phyloP scores from a whole-genome alignment of 495 filamentous ascomycete species.

The Hypoxylon fuscum region DNA sequence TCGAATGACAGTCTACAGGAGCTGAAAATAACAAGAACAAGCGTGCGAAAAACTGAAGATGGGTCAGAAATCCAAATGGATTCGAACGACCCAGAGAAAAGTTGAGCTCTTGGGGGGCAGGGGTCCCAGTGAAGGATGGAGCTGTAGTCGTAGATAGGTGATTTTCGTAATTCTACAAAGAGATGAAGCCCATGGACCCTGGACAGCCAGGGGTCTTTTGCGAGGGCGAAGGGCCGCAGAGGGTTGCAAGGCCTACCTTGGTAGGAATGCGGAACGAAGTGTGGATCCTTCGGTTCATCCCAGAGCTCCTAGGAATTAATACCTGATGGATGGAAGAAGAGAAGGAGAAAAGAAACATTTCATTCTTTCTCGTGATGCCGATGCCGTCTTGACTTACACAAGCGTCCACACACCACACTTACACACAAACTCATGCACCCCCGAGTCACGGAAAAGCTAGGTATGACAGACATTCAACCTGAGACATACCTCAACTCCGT shows the following conservation, averaged over 20 bases:
- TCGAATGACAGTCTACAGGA: slow-evolving; percentile 13
- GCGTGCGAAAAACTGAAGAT: slow-evolving; percentile 23
- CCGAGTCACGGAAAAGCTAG: slow-evolving; percentile 17
- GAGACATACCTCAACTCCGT: slow-evolving; percentile 21
- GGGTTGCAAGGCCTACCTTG: slow-evolving; percentile 7
- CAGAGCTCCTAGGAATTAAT: slow-evolving; percentile 25
- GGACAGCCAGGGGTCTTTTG: slow-evolving; percentile 24
- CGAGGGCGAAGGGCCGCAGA: slow-evolving; percentile 22
- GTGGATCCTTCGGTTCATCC: slow-evolving; percentile 31
- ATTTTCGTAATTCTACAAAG: slow-evolving; percentile 41
- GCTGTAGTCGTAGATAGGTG: slow-evolving; percentile 29
- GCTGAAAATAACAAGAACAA: slow-evolving; percentile 19
- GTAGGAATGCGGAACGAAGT: slow-evolving; percentile 28
- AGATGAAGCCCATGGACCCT: slow-evolving; percentile 34
- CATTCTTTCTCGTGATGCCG: slow-evolving; percentile 20
- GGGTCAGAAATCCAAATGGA: slow-evolving; percentile 34
- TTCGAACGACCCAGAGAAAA: slow-evolving; percentile 31
- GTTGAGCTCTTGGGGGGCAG: slow-evolving; percentile 29
- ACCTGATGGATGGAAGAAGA: slow-evolving; percentile 6
- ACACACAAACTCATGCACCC: background rate
- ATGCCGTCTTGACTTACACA: slow-evolving; percentile 29
- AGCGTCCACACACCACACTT: slow-evolving; percentile 13
- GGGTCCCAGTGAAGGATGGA: slow-evolving; percentile 32
- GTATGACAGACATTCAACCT: slow-evolving; percentile 35
- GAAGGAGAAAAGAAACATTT: slow-evolving; percentile 12